Conservation (phyloP, 345 rosid species). For the Brassica incana region DNA sequence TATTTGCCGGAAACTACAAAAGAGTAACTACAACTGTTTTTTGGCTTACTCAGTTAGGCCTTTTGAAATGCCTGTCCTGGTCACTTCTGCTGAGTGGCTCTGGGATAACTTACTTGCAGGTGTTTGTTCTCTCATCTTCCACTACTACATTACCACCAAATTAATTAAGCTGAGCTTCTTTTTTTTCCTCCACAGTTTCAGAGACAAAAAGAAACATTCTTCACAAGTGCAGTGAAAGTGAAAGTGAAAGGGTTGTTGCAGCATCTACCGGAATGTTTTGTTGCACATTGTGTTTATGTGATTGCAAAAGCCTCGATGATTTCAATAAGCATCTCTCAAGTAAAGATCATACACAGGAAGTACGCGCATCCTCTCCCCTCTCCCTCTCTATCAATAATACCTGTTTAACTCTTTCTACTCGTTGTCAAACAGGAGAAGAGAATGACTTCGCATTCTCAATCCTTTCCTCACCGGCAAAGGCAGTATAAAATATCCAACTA, state of each 20-base stretch:
- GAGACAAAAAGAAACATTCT: neutral
- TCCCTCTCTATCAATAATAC: too few relatives aligned
- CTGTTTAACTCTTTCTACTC: neutral
- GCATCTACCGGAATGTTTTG: neutral
- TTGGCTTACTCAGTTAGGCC: too few relatives aligned
- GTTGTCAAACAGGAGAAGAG: neutral
- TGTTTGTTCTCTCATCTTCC: too few relatives aligned
- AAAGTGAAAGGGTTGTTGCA: neutral
- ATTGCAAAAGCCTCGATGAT: neutral
- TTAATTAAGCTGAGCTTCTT: too few relatives aligned
- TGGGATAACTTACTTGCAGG: too few relatives aligned
- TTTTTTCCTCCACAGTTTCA: too few relatives aligned
- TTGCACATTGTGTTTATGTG: neutral
- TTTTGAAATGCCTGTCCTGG: too few relatives aligned
- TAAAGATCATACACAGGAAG: neutral
- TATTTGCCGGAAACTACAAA: too few relatives aligned
- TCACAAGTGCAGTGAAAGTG: neutral
- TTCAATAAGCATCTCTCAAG: neutral
- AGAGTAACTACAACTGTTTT: too few relatives aligned
- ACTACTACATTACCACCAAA: too few relatives aligned
- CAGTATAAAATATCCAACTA: neutral
- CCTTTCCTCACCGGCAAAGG: neutral
- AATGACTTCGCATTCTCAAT: neutral
- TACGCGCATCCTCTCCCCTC: neutral
- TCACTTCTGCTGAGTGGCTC: too few relatives aligned